Evolutionary conservation across 1,284 basidiomycete species (phyloP), one percentile per base, ranked within the genome.

Genomic region (Ganoderma multipileum): DNA sequence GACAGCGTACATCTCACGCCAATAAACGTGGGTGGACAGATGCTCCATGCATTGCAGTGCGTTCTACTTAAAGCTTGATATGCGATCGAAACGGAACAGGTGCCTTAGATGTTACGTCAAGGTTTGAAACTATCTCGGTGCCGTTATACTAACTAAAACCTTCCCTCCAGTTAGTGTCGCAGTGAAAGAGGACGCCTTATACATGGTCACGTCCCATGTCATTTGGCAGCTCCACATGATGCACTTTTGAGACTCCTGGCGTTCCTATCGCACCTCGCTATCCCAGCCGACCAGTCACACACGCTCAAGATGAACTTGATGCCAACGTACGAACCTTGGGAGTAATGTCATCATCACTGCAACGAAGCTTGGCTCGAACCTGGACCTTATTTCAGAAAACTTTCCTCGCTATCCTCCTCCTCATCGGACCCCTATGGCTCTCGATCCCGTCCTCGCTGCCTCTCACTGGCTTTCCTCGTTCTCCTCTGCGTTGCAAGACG

Each of bases 381-480:
- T n/a, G n/a, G n/a, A 39, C 38, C 38, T 39, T 14, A 11, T 47
- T 20, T 20, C 36, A 18, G 20, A n/a, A 47, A 47, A 47, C 44
- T 9, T 47, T 9, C 20, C 9, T 6, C 44, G n/a, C n/a, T 1
- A 9, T 47, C n/a, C 8, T 7, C 18, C 18, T 18, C 16, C 8
- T 7, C 7, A 23, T 3, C 20, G 20, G 20, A 39, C 38, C 12
- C 36, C 30, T 60, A 67, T 69, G 68, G 33, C 61, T 33, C 42
- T 66, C 30, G 52, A 72, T 28, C 60, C 68, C 12, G 47, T 30
- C 2, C 36, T 33, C 26, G 73, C 85, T 23, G 83, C 83, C 0
- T 72, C 76, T 30, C 75, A 78, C 12, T 91, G 89, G 87, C 81
- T 89, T 59, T 50, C 72, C 5, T 61, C 76, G 2, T 86, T 89